Evolutionary conservation across 495 filamentous ascomycete genomes (phyloP).

Genomic region (Neurospora terricola): DNA sequence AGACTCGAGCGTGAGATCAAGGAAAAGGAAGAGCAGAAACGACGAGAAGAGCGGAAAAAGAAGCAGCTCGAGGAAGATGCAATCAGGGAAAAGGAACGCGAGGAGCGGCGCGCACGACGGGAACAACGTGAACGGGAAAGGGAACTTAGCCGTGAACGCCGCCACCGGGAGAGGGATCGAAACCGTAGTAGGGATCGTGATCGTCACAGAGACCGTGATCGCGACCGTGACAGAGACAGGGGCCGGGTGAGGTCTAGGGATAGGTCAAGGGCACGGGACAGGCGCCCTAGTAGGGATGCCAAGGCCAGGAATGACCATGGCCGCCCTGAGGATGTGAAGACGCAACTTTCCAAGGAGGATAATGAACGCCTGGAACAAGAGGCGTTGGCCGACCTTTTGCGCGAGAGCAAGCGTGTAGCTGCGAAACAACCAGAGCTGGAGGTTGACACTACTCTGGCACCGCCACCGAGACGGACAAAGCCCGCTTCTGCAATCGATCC

Average conservation of each 20-base stretch:
- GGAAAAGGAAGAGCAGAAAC: constrained; percentile 45
- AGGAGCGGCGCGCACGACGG: constrained; percentile 49
- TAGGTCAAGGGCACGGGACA: constrained; percentile 14
- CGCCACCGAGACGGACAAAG: constrained; percentile 40
- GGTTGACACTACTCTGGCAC: constrained; percentile 41
- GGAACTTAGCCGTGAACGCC: constrained; percentile 48
- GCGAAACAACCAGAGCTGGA: constrained; percentile 41
- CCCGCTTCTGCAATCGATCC: constrained; percentile 48
- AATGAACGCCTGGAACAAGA: constrained; percentile 43
- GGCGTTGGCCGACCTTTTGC: constrained; percentile 42
- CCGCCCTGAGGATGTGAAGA: constrained; percentile 31
- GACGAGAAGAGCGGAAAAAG: constrained; percentile 49
- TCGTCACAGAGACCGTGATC: constrained; percentile 20
- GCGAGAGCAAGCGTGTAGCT: constrained; percentile 39
- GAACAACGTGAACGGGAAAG: constrained; percentile 47
- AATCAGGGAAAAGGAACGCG: constrained; percentile 44
- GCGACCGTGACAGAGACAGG: constrained; percentile 23
- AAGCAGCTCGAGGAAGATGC: constrained; percentile 48
- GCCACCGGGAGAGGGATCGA: constrained; percentile 36
- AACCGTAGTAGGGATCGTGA: constrained; percentile 24
- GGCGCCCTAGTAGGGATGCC: constrained; percentile 11
- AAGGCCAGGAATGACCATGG: constrained; percentile 11
- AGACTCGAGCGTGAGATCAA: constrained; percentile 53
- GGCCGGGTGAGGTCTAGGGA: constrained; percentile 24
- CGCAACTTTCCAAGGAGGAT: constrained; percentile 44